Conservation (phyloP, 495 filamentous ascomycete species). For the Umbilicaria muhlenbergii region DNA sequence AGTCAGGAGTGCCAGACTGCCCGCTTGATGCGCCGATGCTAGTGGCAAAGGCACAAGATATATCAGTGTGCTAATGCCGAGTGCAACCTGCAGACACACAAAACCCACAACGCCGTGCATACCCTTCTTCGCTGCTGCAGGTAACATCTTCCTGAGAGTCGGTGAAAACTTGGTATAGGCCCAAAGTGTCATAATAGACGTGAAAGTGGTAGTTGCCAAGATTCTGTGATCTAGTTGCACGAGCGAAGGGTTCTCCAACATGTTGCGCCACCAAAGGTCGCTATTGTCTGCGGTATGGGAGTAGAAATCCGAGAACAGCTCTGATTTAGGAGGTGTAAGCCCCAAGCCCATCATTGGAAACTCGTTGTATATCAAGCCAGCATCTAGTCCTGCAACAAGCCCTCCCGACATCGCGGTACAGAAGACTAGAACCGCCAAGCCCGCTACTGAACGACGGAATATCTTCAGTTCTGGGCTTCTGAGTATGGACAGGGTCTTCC, state of each 20-base stretch:
- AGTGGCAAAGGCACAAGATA: slow-evolving; percentile 83
- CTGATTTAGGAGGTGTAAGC: slow-evolving; percentile 59
- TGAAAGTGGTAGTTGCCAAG: slow-evolving; percentile 78
- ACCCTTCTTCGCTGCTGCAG: slow-evolving; percentile 48
- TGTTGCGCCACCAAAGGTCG: slow-evolving; percentile 90
- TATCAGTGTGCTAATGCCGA: slow-evolving; percentile 80
- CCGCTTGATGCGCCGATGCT: slow-evolving; percentile 87
- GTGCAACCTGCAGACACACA: slow-evolving; percentile 60
- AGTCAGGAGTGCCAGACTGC: slow-evolving; percentile 69
- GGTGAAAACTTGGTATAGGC: slow-evolving; percentile 54
- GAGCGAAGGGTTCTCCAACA: slow-evolving; percentile 87
- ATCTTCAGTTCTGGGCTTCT: slow-evolving; percentile 46
- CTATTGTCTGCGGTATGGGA: slow-evolving; percentile 55
- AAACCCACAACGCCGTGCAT: slow-evolving; percentile 71
- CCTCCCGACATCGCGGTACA: slow-evolving; percentile 83
- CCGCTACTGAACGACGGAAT: slow-evolving; percentile 58
- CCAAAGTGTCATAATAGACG: slow-evolving; percentile 59
- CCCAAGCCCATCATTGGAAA: slow-evolving; percentile 90
- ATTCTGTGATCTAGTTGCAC: slow-evolving; percentile 95
- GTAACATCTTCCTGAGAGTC: slow-evolving; percentile 44
- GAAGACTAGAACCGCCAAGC: slow-evolving; percentile 66
- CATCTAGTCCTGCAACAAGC: slow-evolving; percentile 86
- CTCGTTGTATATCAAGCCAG: slow-evolving; percentile 94
- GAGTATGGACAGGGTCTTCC: slow-evolving; percentile 39
- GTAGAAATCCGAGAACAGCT: slow-evolving; percentile 79